Conservation (phyloP, 2,329 filamentous ascomycete genomes). For the Alternaria postmessia region DNA sequence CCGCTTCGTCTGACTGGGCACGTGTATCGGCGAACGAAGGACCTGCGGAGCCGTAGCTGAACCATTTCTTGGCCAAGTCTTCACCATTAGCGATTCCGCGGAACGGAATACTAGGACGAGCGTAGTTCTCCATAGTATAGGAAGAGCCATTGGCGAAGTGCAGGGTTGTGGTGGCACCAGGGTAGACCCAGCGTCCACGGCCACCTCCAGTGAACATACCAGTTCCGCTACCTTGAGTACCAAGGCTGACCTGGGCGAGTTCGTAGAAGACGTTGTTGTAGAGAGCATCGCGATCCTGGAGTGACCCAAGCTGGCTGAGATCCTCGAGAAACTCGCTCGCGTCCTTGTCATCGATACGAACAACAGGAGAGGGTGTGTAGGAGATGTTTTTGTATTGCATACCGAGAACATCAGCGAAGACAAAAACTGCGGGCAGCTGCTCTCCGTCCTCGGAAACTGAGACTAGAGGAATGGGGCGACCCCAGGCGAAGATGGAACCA, state of each 20-base stretch:
- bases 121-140: slow-evolving; percentile 54
- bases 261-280: slow-evolving; percentile 62
- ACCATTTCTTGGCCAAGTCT: slow-evolving; percentile 51
- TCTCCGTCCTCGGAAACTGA: slow-evolving; percentile 69
- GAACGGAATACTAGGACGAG: slow-evolving; percentile 51
- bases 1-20: slow-evolving; percentile 2
- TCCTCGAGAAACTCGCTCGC: slow-evolving; percentile 59
- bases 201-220: slow-evolving; percentile 57
- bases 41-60: slow-evolving; percentile 38
- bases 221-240: slow-evolving; percentile 49
- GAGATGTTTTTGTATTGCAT: slow-evolving; percentile 54
- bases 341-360: slow-evolving; percentile 64
- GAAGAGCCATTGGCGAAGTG: slow-evolving; percentile 56
- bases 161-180: slow-evolving; percentile 54
- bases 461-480: slow-evolving; percentile 60
- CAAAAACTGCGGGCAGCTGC: slow-evolving; percentile 66
- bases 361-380: slow-evolving; percentile 60
- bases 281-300: slow-evolving; percentile 66
- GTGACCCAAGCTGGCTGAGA: slow-evolving; percentile 56
- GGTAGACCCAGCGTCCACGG: slow-evolving; percentile 54
- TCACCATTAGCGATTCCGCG: slow-evolving; percentile 51
- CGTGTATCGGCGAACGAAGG: slow-evolving; percentile 2
- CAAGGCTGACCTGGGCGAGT: slow-evolving; percentile 55
- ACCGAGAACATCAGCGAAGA: slow-evolving; percentile 57
- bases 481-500: slow-evolving; percentile 59